Evolutionary conservation across 495 filamentous ascomycete species (phyloP).

Genomic region (Penicillium maclennaniae): DNA sequence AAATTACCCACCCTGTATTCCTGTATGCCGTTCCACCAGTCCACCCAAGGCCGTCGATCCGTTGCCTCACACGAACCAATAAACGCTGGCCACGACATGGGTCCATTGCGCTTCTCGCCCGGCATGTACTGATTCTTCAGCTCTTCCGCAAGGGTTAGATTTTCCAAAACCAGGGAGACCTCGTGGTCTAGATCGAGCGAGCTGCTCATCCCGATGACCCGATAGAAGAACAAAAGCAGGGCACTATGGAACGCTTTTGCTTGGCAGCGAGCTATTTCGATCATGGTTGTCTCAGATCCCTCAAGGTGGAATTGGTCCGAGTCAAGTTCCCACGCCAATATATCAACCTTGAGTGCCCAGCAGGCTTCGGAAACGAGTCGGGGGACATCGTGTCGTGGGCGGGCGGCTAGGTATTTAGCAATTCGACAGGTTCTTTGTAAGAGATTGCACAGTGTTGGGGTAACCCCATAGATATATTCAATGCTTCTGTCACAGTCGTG

Average conservation of each 20-base stretch:
- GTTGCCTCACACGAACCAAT: constrained; percentile 9
- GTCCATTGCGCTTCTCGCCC: constrained; percentile 1
- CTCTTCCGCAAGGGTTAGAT: constrained; percentile 4
- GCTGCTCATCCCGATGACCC: neutral
- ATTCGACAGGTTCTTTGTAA: constrained; percentile 4
- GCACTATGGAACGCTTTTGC: constrained; percentile 11
- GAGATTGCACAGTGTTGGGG: constrained; percentile 3
- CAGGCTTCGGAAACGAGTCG: neutral
- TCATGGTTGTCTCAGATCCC: neutral
- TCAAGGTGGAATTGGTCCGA: neutral
- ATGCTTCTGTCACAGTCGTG: neutral
- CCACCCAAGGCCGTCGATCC: constrained; percentile 2
- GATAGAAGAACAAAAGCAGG: constrained; percentile 3
- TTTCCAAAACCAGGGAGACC: neutral
- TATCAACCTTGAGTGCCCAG: neutral
- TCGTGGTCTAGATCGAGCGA: neutral
- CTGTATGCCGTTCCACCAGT: constrained; percentile 10
- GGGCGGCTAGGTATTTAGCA: neutral
- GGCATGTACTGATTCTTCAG: constrained; percentile 1
- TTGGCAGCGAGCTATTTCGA: constrained; percentile 7
- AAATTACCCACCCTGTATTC: constrained; percentile 8
- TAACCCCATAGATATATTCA: constrained; percentile 10
- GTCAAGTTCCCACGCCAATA: neutral
- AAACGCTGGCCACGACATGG: constrained; percentile 14
- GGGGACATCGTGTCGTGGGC: neutral